Conservation (phyloP, 371 early-diverging fungal species). For the Lichtheimia ramosa region DNA sequence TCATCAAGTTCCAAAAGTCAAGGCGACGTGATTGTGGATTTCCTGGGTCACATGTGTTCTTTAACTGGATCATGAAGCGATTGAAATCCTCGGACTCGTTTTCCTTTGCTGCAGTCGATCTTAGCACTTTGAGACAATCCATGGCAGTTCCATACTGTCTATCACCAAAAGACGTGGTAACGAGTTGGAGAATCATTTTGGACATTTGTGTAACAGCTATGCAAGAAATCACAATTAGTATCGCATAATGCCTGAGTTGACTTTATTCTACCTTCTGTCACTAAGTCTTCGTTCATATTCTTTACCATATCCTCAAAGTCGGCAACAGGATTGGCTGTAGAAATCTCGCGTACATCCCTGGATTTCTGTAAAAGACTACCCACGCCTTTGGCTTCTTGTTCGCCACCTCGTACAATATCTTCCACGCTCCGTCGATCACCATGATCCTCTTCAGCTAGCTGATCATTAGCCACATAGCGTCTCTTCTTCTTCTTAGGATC, state of each 20-base stretch:
- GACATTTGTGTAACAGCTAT: conserved; percentile 63
- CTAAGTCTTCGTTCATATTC: conserved; percentile 39
- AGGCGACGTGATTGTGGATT: conserved; percentile 20
- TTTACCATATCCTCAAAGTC: conserved; percentile 62
- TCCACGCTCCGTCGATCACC: conserved; percentile 11
- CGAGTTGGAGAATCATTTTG: conserved; percentile 41
- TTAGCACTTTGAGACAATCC: conserved; percentile 51
- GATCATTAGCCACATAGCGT: conserved; percentile 6
- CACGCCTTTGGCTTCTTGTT: neutral
- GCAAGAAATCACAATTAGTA: neutral
- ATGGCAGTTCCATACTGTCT: conserved; percentile 53
- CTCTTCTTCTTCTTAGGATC: conserved; percentile 14
- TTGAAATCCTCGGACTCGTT: conserved; percentile 48
- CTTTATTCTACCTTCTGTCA: conserved; percentile 33
- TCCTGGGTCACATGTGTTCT: conserved; percentile 16
- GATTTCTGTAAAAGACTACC: conserved; percentile 17
- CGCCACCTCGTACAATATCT: conserved; percentile 7
- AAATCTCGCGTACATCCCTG: conserved; percentile 42
- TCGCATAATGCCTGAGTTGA: neutral
- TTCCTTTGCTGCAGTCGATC: conserved; percentile 39
- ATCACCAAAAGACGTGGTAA: conserved; percentile 57
- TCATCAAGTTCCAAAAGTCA: conserved; percentile 44
- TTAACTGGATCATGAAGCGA: conserved; percentile 28
- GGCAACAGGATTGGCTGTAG: conserved; percentile 53
- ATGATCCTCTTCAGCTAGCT: conserved; percentile 9